Percentiles rank a stretch among this genome's conserved stretches.
phyloP scores from a whole-genome alignment of 345 rosid genomes.

The Eucalyptus sp. region DNA sequence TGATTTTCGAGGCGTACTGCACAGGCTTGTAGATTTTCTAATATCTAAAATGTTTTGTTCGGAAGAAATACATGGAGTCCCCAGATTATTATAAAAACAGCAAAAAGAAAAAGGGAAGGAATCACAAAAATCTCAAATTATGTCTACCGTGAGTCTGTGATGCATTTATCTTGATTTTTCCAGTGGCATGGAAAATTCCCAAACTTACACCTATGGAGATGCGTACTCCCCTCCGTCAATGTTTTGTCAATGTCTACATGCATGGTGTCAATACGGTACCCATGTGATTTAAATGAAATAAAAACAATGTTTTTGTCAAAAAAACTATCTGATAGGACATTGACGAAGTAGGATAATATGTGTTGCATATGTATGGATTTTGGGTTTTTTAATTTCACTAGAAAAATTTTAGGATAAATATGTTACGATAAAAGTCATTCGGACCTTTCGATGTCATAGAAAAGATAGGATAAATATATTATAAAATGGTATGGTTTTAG shows the following conservation, averaged over 20 bases:
- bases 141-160: no score
- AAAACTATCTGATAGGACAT: no score
- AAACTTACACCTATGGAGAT: neutral
- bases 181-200: fast-evolving
- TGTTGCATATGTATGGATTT: no score
- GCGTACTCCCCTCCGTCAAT: fast-evolving
- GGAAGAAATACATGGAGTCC: neutral
- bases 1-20: neutral
- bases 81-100: no score
- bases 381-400: neutral
- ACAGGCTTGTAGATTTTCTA: neutral
- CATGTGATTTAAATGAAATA: no score
- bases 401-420: fast-evolving
- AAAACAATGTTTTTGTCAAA: no score
- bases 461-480: no score
- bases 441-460: neutral
- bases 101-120: neutral
- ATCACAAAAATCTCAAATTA: neutral
- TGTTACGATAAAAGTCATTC: fast-evolving
- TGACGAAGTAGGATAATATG: fast-evolving
- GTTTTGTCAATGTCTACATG: neutral
- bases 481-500: neutral
- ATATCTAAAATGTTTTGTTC: neutral
- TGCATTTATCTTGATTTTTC: no score
- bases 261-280: neutral